phyloP scores from a whole-genome alignment of 371 early-diverging fungal genomes.

The Fennellomyces sp. region DNA sequence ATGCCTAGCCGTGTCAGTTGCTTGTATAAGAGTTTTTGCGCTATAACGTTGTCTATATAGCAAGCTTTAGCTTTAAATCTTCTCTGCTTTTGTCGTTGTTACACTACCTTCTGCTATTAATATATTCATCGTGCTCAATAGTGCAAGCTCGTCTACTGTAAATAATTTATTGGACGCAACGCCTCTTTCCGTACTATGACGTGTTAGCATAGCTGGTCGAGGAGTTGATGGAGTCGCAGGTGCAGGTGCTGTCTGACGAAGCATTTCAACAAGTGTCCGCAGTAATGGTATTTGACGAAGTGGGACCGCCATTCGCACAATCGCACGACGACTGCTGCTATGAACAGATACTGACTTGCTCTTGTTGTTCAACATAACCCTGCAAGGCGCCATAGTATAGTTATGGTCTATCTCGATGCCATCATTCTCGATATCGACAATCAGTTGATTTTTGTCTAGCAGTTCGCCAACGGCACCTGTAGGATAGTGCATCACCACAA shows the following conservation, averaged over 20 bases:
- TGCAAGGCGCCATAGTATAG: too few species aligned
- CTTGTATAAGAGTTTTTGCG: constrained; percentile 43
- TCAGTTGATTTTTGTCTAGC: constrained; percentile 12
- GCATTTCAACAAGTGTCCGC: constrained; percentile 33
- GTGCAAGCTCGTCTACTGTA: constrained; percentile 29
- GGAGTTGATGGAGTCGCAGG: not conserved
- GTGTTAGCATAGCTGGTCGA: not conserved
- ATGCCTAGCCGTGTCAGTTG: constrained; percentile 43
- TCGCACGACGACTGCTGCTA: constrained; percentile 21
- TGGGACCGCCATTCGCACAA: constrained; percentile 53
- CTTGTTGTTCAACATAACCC: too few species aligned
- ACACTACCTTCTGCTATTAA: constrained; percentile 50
- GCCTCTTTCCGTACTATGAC: too few species aligned
- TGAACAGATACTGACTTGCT: not conserved
- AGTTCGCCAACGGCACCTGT: constrained; percentile 15
- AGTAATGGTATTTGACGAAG: constrained; percentile 49
- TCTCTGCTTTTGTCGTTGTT: too few species aligned
- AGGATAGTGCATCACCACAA: constrained; percentile 47
- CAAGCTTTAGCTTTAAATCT: too few species aligned
- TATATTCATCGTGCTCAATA: constrained; percentile 36
- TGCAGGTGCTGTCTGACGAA: constrained; percentile 7
- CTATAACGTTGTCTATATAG: constrained; percentile 48
- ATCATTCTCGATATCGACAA: not conserved
- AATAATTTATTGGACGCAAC: too few species aligned
- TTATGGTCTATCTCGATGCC: too few species aligned